Percentiles rank a stretch among this genome's conserved stretches.
Evolutionary conservation across 345 rosid genomes (phyloP).

Genomic region (Citrus cavaleriei): DNA sequence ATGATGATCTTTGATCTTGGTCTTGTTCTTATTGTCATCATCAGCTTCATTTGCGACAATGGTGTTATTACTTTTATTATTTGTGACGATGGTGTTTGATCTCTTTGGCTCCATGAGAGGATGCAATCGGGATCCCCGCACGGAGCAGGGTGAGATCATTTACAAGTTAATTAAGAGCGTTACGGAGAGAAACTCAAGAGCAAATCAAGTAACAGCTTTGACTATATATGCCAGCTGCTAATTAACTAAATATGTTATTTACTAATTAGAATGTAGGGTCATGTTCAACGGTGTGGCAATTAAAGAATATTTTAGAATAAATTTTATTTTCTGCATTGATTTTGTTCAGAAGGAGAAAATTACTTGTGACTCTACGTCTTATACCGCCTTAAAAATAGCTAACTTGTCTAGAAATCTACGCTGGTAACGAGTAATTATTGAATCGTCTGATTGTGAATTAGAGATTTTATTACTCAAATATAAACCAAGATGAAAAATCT

Average conservation of each 20-base stretch:
- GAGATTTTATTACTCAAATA: no score
- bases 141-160: constrained; percentile 1
- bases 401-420: not conserved
- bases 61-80: not conserved
- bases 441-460: not conserved
- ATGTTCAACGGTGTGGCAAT: not conserved
- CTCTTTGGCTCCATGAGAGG: constrained; percentile 16
- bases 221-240: not conserved
- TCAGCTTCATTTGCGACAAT: not conserved
- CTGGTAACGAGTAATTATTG: not conserved
- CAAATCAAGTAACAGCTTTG: not conserved
- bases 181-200: not conserved
- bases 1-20: not conserved
- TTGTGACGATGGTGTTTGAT: not conserved
- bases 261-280: not conserved
- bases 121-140: constrained; percentile 1
- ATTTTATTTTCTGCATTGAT: not conserved
- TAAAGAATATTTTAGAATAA: not conserved
- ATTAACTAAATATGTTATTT: not conserved
- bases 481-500: no score
- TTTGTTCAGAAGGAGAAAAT: not conserved
- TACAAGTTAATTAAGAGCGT: no score
- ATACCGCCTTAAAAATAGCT: not conserved
- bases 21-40: not conserved
- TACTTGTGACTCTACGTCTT: not conserved